Evolutionary conservation across 495 filamentous ascomycete genomes (phyloP).

Genomic region (Trypethelium eluteriae): DNA sequence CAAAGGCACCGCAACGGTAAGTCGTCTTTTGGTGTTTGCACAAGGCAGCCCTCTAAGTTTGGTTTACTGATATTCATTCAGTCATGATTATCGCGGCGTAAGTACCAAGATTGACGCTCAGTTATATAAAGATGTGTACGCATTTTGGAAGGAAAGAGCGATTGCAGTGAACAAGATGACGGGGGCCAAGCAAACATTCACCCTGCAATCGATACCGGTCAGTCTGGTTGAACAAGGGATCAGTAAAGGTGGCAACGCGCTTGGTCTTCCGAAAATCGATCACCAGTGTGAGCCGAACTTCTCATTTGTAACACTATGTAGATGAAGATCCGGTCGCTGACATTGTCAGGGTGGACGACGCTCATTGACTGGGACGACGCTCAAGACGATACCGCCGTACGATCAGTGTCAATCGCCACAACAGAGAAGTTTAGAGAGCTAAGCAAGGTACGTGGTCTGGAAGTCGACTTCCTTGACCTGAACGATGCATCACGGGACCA

Average conservation of each 20-base stretch:
- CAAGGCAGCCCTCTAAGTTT: neutral
- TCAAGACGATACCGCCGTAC: neutral
- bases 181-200: neutral
- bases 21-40: neutral
- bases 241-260: neutral
- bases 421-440: neutral
- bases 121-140: neutral
- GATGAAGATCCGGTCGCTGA: neutral
- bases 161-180: neutral
- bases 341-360: neutral
- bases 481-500: conserved; percentile 42
- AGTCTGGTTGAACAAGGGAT: neutral
- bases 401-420: neutral
- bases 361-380: neutral
- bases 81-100: neutral
- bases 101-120: neutral
- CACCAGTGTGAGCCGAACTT: neutral
- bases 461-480: conserved; percentile 20
- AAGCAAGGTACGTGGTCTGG: neutral
- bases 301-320: neutral
- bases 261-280: neutral
- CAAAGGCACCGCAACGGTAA: neutral
- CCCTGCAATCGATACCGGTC: neutral
- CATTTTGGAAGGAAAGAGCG: neutral
- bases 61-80: neutral